Evolutionary conservation across 2,329 filamentous ascomycete genomes (phyloP), one percentile per base, ranked within the genome.

Genomic region (Stagonosporopsis rhizophila): DNA sequence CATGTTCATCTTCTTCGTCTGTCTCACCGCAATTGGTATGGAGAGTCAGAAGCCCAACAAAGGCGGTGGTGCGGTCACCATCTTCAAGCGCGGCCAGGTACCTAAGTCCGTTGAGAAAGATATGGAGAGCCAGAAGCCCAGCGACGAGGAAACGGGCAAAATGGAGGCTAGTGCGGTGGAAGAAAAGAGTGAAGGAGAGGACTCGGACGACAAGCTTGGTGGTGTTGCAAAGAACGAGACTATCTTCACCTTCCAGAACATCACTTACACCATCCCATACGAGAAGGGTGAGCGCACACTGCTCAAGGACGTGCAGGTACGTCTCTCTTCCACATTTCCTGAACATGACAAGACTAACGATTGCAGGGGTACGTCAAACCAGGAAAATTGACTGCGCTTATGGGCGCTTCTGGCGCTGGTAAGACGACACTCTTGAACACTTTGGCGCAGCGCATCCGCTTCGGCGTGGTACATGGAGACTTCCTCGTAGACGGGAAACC

Each of bases 321-420:
- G 22, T 27, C 19, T 4, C 15, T 9, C 15, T 9, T n/a, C 23
- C 9, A 3, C 14, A 9, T n/a, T 9, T 17, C 6, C 7, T 42
- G 22, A 27, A 15, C 6, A 8, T 3, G 30, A 15, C 30, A 15
- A n/a, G n/a, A 15, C 39, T 42, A 42, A 42, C 15, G 12, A 27
- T 28, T 4, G 6, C 22, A 44, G 62, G 93, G 93, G 19, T 96
- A 91, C 87, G 92, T 97, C 46, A 94, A 95, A 75, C 93, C 93
- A 4, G 93, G 93, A 44, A 96, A 91, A 12, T 77, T 96, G 50
- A 96, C 92, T 6, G 92, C 91, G 32, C 81, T 96, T 1, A 96
- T 74, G 71, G 56, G 92, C 88, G 79, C 79, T 86, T 92, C 38
- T 88, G 89, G 52, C 14, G 71, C 71, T 7, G 72, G 72, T 4